A percentile compares a stretch with the other conserved stretches of the same genome.
Evolutionary conservation across 176 grass and related monocot species (phyloP).

Genomic region (Rhynchospora breviuscula): DNA sequence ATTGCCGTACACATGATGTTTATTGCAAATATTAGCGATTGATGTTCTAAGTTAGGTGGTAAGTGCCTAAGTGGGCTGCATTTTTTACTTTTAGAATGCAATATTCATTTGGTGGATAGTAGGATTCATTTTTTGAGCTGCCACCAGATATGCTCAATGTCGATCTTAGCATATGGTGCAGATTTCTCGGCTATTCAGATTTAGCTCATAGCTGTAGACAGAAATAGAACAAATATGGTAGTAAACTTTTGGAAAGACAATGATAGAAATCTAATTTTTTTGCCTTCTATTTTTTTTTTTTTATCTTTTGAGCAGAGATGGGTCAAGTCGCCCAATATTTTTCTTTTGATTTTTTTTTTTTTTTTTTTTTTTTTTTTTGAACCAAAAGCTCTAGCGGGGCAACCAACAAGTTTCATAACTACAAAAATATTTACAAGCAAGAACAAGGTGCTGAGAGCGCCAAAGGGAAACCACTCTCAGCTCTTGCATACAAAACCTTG

Average conservation of each 20-base stretch:
- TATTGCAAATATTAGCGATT: background rate
- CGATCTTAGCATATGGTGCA: conserved; percentile 1
- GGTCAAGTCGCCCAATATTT: too few relatives aligned
- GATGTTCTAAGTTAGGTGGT: background rate
- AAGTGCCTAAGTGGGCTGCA: background rate
- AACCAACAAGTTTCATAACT: too few relatives aligned
- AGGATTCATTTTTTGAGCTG: conserved; percentile 8
- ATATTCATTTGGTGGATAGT: conserved; percentile 2
- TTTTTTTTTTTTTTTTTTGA: too few relatives aligned
- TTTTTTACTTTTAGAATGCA: background rate
- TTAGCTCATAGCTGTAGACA: conserved; percentile 5
- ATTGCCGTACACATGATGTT: background rate
- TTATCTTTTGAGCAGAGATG: background rate
- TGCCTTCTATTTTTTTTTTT: background rate
- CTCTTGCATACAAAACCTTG: too few relatives aligned
- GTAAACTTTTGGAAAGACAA: background rate
- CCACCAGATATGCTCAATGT: background rate
- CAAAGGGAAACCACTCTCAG: too few relatives aligned
- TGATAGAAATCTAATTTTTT: background rate
- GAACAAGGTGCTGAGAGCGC: too few relatives aligned
- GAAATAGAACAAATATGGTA: background rate
- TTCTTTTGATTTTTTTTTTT: too few relatives aligned
- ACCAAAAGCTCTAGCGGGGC: too few relatives aligned
- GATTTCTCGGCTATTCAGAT: background rate
- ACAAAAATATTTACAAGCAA: too few relatives aligned